A percentile compares a stretch with the other conserved stretches of the same genome.
These are phyloP conservation scores for Nannochloropsis granulata DNA, from an alignment of 108 stramenopile species.

Conservation along the genomic window DNA sequence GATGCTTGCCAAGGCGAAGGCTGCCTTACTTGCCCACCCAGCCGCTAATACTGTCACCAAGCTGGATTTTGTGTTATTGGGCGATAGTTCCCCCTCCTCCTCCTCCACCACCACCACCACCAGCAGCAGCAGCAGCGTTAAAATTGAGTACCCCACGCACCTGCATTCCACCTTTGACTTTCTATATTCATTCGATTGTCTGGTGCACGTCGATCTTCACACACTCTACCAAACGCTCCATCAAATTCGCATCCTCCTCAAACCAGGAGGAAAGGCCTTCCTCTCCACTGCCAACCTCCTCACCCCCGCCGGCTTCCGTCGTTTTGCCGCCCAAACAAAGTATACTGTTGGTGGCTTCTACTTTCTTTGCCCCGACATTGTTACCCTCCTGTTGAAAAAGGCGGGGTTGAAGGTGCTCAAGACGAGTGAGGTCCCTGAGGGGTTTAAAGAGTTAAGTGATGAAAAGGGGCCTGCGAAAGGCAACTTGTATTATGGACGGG, in stretches of 20 bases:
- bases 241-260: constrained; percentile 42
- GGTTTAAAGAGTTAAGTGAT: constrained; percentile 1
- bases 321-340: constrained; percentile 11
- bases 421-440: background rate
- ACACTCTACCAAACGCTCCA: constrained; percentile 20
- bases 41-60: background rate
- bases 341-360: constrained; percentile 26
- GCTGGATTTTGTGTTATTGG: background rate
- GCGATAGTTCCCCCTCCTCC: background rate
- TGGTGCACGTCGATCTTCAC: constrained; percentile 29
- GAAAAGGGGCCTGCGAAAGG: constrained; percentile 27
- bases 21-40: background rate
- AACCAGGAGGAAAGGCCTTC: constrained; percentile 44
- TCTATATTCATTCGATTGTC: constrained; percentile 8
- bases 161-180: background rate
- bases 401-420: constrained; percentile 1
- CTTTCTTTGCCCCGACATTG: constrained; percentile 21
- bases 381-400: constrained; percentile 3
- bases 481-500: background rate
- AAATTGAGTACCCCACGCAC: background rate
- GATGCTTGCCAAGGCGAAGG: constrained; percentile 1
- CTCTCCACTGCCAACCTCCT: constrained; percentile 22
- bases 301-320: constrained; percentile 14
- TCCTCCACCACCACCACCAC: background rate
- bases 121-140: background rate